These are phyloP conservation scores for Pilaira anomala DNA, from an alignment of 192 early-diverging fungal genomes.

Conservation along the genomic window DNA sequence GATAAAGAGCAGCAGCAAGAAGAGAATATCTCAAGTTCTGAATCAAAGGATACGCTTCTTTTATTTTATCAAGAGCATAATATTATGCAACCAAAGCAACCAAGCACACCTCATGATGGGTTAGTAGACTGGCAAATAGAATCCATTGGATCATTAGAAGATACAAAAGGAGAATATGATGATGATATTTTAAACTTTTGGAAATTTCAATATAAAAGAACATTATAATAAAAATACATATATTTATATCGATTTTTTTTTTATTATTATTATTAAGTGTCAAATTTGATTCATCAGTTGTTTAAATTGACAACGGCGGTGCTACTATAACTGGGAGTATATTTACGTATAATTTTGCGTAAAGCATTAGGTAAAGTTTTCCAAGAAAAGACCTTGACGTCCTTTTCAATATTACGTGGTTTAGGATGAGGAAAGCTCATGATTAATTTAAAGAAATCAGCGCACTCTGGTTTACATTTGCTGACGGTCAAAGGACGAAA, in stretches of 20 bases:
- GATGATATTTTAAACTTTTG: constrained; percentile 6
- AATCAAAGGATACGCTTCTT: too few species aligned
- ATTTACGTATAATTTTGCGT: constrained; percentile 78
- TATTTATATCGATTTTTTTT: background rate
- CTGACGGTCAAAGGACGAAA: constrained; percentile 75
- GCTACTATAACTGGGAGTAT: constrained; percentile 53
- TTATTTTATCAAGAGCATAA: too few species aligned
- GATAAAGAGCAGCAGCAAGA: too few species aligned
- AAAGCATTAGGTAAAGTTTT: constrained; percentile 63
- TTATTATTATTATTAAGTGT: background rate
- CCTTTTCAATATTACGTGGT: constrained; percentile 85
- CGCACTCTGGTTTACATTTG: constrained; percentile 72
- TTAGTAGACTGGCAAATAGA: background rate
- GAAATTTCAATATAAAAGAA: background rate
- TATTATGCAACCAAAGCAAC: too few species aligned
- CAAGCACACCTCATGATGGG: too few species aligned
- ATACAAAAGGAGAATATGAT: background rate
- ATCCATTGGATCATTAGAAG: background rate
- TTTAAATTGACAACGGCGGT: constrained; percentile 26
- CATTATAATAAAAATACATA: background rate
- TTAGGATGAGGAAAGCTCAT: constrained; percentile 81
- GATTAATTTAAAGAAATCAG: constrained; percentile 77
- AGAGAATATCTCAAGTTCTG: too few species aligned
- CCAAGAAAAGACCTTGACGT: constrained; percentile 87
- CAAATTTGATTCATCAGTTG: background rate